Percentiles rank a stretch among this genome's conserved stretches.
These are phyloP conservation scores for Colletotrichum godetiae DNA, from an alignment of 2,329 filamentous ascomycete species.

Conservation along the genomic window DNA sequence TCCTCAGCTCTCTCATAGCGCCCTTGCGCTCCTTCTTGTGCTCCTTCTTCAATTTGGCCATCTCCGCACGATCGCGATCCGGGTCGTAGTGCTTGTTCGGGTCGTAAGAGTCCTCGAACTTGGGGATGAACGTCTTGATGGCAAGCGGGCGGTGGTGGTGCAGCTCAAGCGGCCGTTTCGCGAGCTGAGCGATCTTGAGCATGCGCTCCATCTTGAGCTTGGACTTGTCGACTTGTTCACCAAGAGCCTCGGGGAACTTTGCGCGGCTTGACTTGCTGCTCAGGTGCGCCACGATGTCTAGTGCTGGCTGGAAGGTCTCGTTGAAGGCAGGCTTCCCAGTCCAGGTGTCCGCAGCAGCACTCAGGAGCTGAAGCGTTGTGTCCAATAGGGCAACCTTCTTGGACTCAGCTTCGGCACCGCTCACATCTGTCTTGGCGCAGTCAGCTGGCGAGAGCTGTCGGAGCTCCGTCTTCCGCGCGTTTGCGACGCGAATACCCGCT, in stretches of 20 bases:
- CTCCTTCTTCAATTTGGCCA: slow-evolving; percentile 86
- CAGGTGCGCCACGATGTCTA: slow-evolving; percentile 71
- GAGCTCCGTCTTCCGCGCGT: slow-evolving; percentile 51
- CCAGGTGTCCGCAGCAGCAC: slow-evolving; percentile 79
- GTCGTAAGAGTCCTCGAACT: slow-evolving; percentile 96
- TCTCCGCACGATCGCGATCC: slow-evolving; percentile 87
- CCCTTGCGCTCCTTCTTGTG: slow-evolving; percentile 97
- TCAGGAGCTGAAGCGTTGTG: slow-evolving; percentile 74
- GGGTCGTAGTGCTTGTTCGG: slow-evolving; percentile 98
- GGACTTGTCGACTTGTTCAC: slow-evolving; percentile 54
- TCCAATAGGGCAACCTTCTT: slow-evolving; percentile 70
- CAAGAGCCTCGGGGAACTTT: slow-evolving; percentile 60
- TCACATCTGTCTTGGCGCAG: slow-evolving; percentile 50
- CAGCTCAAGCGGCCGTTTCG: slow-evolving; percentile 83
- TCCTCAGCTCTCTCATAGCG: slow-evolving; percentile 91
- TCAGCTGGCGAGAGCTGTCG: slow-evolving; percentile 71
- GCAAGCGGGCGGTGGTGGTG: slow-evolving; percentile 90
- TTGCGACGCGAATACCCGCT: slow-evolving; percentile 60
- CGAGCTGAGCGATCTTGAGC: slow-evolving; percentile 70
- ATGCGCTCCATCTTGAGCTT: slow-evolving; percentile 61
- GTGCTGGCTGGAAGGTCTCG: slow-evolving; percentile 80
- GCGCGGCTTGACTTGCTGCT: slow-evolving; percentile 60
- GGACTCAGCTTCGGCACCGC: slow-evolving; percentile 39
- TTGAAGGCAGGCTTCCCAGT: slow-evolving; percentile 76
- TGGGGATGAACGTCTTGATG: slow-evolving; percentile 89